A percentile compares a stretch with the other conserved stretches of the same genome.
phyloP scores from a whole-genome alignment of 1,139 yeast genomes.

The Blastobotrys indianensis region DNA sequence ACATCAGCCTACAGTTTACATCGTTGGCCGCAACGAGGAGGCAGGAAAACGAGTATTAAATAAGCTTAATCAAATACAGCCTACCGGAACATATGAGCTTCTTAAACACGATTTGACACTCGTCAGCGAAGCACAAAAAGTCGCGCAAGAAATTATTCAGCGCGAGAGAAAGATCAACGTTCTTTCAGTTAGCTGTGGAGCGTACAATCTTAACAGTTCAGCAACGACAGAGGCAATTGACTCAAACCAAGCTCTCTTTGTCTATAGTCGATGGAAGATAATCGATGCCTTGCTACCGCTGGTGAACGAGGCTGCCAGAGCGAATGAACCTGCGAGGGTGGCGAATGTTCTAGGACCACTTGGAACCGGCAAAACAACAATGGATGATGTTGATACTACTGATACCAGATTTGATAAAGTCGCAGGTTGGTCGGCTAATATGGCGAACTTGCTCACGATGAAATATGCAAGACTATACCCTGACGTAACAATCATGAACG shows the following conservation, averaged over 20 bases:
- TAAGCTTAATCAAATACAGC: conserved; percentile 16
- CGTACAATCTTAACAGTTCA: conserved; percentile 15
- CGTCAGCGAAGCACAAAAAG: conserved; percentile 23
- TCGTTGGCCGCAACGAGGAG: conserved; percentile 28
- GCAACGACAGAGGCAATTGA: conserved; percentile 30
- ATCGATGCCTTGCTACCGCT: conserved; percentile 24
- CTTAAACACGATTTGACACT: conserved; percentile 24
- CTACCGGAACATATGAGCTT: conserved; percentile 22
- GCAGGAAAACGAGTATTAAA: conserved; percentile 22
- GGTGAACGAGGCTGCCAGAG: conserved; percentile 23
- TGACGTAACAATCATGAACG: conserved; percentile 25
- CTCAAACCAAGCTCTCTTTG: conserved; percentile 23
- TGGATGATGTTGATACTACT: not conserved
- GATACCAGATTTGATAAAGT: conserved; percentile 23
- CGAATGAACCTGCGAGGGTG: conserved; percentile 27
- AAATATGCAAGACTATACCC: conserved; percentile 27
- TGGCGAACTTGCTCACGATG: conserved; percentile 18
- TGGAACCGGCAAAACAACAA: conserved; percentile 17
- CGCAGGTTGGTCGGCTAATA: conserved; percentile 11
- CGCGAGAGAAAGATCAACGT: conserved; percentile 28
- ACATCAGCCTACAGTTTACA: conserved; percentile 28
- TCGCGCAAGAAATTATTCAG: conserved; percentile 18
- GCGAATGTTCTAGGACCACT: conserved; percentile 27
- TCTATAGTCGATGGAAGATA: conserved; percentile 29
- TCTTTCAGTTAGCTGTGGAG: conserved; percentile 25